These are phyloP conservation scores for Zea mays DNA, from an alignment of 176 grass and related monocot genomes.

Conservation along the genomic window Zm-B73-REFERENCE-NAM-5.0 NC_050096.1:194117501-194118000, in stretches of 20 bases:
- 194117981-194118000: constrained; percentile 24
- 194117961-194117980: not conserved
- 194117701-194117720: not conserved
- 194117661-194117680: not conserved
- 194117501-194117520: not conserved
- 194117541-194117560: not conserved
- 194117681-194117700: not conserved
- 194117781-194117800: constrained; percentile 49
- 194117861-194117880: constrained; percentile 76
- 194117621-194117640: constrained; percentile 21
- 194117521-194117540: not conserved
- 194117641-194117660: not conserved
- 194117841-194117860: constrained; percentile 83
- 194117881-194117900: constrained; percentile 86
- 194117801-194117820: constrained; percentile 78
- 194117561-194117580: not conserved
- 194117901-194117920: constrained; percentile 58
- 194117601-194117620: not conserved
- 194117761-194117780: not conserved
- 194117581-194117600: not conserved
- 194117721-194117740: not conserved
- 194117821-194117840: constrained; percentile 94
- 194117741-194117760: constrained; percentile 1
- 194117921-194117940: not conserved
- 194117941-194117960: constrained; percentile 3